Evolutionary conservation across 2,329 filamentous ascomycete genomes (phyloP).

Genomic region (Cordyceps cicadae): DNA sequence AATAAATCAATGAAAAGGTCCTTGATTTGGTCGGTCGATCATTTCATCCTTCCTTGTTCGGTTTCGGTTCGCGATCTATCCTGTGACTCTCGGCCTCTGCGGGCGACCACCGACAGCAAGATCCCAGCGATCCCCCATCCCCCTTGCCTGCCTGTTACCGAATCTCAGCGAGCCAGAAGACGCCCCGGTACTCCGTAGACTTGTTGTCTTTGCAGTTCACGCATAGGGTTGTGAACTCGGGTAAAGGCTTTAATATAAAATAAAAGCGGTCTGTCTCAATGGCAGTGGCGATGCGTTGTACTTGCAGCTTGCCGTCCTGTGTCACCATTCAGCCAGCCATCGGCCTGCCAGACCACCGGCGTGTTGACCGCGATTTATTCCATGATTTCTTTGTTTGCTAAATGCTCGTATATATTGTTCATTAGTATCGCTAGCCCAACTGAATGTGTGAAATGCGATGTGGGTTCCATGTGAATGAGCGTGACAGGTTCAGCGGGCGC

Average conservation of each 20-base stretch:
- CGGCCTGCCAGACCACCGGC: too few species aligned
- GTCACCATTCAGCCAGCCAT: not conserved
- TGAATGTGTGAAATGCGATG: not conserved
- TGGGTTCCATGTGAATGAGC: too few species aligned
- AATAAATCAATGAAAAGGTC: not conserved
- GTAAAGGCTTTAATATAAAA: not conserved
- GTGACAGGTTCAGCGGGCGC: not conserved
- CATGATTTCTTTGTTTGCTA: too few species aligned
- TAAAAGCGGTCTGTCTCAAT: not conserved
- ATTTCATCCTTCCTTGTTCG: not conserved
- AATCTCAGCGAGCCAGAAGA: not conserved
- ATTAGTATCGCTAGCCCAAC: not conserved
- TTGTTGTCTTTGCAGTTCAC: not conserved
- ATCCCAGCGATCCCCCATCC: not conserved
- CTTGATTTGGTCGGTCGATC: not conserved
- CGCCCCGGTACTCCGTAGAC: not conserved
- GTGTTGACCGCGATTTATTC: not conserved
- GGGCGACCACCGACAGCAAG: not conserved
- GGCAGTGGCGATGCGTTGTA: constrained; percentile 1
- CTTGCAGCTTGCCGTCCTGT: constrained; percentile 2
- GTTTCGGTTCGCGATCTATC: not conserved
- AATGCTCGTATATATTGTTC: too few species aligned
- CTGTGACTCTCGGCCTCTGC: constrained; percentile 1
- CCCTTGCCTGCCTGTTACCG: too few species aligned
- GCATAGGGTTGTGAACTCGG: not conserved